Evolutionary conservation across 2,329 filamentous ascomycete genomes (phyloP).

Genomic region (Purpureocillium takamizusanense): DNA sequence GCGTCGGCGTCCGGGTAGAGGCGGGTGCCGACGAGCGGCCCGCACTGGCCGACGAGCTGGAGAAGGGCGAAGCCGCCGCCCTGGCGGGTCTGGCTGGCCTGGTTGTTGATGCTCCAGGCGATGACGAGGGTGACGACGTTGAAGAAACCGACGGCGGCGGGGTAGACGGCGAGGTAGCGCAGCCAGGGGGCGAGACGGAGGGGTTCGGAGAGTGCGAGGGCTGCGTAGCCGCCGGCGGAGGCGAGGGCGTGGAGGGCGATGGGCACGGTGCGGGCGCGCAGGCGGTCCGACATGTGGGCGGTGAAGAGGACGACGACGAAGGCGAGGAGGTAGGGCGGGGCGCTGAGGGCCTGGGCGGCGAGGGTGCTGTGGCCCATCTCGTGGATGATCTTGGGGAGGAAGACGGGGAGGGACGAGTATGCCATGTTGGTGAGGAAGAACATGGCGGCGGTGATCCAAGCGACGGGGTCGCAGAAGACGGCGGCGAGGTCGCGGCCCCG

Average conservation of each 20-base stretch:
- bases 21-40: conserved; percentile 60
- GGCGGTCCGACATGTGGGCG: conserved; percentile 61
- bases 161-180: conserved; percentile 70
- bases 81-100: conserved; percentile 57
- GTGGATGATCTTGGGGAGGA: conserved; percentile 71
- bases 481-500: conserved; percentile 47
- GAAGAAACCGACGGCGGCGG: conserved; percentile 74
- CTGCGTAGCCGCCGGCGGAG: conserved; percentile 51
- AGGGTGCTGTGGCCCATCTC: conserved; percentile 65
- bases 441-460: conserved; percentile 69
- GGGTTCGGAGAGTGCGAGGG: conserved; percentile 50
- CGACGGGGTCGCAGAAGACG: conserved; percentile 23
- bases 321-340: conserved; percentile 71
- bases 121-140: conserved; percentile 76
- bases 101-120: conserved; percentile 85
- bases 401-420: conserved; percentile 80
- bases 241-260: conserved; percentile 61
- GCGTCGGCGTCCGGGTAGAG: conserved; percentile 52
- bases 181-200: conserved; percentile 33
- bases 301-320: conserved; percentile 66
- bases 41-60: conserved; percentile 74
- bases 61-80: conserved; percentile 72
- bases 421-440: conserved; percentile 84
- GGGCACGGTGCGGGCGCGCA: conserved; percentile 52
- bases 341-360: conserved; percentile 66